phyloP scores from a whole-genome alignment of 768 basidiomycete species.

The Rubroboletus satanas region DNA sequence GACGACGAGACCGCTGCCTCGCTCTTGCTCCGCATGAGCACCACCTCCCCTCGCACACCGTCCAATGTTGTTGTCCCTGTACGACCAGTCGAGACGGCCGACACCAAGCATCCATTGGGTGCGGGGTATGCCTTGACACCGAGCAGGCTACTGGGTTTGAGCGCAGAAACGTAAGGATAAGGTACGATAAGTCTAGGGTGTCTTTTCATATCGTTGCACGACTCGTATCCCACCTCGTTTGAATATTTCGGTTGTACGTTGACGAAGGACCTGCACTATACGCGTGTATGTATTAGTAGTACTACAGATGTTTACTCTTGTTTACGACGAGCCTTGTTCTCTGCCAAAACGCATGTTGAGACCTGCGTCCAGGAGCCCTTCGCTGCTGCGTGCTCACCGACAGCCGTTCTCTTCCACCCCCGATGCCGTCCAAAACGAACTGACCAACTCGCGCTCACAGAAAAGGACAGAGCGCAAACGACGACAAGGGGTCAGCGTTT shows the following conservation, averaged over 20 bases:
- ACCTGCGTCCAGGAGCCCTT: neutral
- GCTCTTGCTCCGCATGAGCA: conserved; percentile 59
- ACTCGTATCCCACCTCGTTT: neutral
- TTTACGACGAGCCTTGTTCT: conserved; percentile 1
- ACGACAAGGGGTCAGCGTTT: conserved; percentile 53
- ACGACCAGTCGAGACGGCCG: neutral
- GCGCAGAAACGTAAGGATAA: conserved; percentile 13
- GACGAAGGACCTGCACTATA: neutral
- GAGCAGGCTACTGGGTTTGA: conserved; percentile 24
- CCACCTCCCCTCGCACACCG: conserved; percentile 12
- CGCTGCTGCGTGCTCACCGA: neutral
- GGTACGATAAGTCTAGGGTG: neutral
- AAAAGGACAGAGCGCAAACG: conserved; percentile 74
- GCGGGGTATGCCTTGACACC: conserved; percentile 23
- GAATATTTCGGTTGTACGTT: neutral
- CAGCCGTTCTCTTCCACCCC: neutral
- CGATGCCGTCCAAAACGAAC: neutral
- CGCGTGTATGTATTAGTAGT: conserved; percentile 5
- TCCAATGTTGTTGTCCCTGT: neutral
- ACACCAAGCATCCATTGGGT: neutral
- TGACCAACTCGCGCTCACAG: conserved; percentile 24
- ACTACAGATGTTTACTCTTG: conserved; percentile 3
- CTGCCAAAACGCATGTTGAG: conserved; percentile 10
- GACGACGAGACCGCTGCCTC: conserved; percentile 73
- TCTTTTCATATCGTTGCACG: neutral